Percentiles rank a stretch among this genome's conserved stretches.
These are phyloP conservation scores for Santalum album DNA, from an alignment of 164 flowering plant genomes.

Conservation along the genomic window DNA sequence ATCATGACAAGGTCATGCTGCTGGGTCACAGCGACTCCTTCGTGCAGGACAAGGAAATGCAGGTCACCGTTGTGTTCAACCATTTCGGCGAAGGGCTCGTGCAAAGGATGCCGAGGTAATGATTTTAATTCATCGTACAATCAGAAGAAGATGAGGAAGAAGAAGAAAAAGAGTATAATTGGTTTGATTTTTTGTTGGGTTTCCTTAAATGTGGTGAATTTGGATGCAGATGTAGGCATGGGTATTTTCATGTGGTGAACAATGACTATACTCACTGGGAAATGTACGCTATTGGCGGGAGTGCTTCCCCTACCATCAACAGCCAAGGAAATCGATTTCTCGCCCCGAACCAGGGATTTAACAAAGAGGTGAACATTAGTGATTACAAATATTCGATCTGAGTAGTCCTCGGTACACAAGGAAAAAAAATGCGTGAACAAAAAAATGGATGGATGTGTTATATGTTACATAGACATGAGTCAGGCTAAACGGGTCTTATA, in stretches of 20 bases:
- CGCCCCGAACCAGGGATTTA: conserved; percentile 22
- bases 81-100: conserved; percentile 48
- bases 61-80: conserved; percentile 39
- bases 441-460: no score
- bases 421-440: no score
- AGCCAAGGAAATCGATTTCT: conserved; percentile 45
- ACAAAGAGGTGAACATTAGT: conserved; percentile 20
- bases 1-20: conserved; percentile 48
- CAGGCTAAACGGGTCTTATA: no score
- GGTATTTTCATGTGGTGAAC: conserved; percentile 51
- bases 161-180: no score
- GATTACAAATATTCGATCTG: no score
- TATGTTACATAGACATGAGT: no score
- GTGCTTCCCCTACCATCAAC: conserved; percentile 38
- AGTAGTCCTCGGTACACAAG: no score
- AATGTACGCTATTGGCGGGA: conserved; percentile 56
- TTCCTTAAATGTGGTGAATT: not conserved
- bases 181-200: not conserved
- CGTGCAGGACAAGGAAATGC: conserved; percentile 35
- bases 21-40: conserved; percentile 36
- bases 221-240: conserved; percentile 36
- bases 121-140: not conserved
- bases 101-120: conserved; percentile 50
- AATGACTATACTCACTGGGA: conserved; percentile 50
- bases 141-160: no score